phyloP scores from a whole-genome alignment of 2,329 filamentous ascomycete genomes.

The Pseudogymnoascus sp. region DNA sequence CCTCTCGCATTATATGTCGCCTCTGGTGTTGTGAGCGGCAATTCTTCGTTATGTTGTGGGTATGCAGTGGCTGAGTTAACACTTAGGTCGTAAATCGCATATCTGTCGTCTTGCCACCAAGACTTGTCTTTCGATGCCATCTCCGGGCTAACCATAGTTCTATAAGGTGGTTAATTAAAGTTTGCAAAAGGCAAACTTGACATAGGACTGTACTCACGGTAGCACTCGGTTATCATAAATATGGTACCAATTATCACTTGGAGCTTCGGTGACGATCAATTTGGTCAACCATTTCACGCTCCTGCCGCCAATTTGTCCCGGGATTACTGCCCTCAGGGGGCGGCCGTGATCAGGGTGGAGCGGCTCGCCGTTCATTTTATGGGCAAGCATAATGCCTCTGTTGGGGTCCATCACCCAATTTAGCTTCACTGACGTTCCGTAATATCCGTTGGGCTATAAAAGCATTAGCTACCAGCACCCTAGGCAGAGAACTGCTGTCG shows the following conservation, averaged over 20 bases:
- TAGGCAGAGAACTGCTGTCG: too few relatives aligned
- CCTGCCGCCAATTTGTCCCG: conserved; percentile 82
- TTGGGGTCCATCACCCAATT: conserved; percentile 83
- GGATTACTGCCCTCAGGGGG: conserved; percentile 73
- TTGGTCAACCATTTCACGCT: conserved; percentile 90
- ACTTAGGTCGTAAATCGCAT: conserved; percentile 87
- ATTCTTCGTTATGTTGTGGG: conserved; percentile 66
- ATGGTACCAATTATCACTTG: conserved; percentile 92
- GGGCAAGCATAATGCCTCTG: conserved; percentile 74
- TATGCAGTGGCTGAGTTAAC: conserved; percentile 76
- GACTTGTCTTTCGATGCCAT: conserved; percentile 63
- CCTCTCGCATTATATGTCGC: conserved; percentile 59
- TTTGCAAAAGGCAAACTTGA: too few relatives aligned
- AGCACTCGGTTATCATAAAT: conserved; percentile 88
- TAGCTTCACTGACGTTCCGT: conserved; percentile 79
- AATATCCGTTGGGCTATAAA: conserved; percentile 64
- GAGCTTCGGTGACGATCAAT: conserved; percentile 66
- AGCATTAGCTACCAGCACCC: neutral
- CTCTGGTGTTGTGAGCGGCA: conserved; percentile 41
- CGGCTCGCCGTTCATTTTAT: conserved; percentile 82
- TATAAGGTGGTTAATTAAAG: neutral
- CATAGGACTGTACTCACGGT: conserved; percentile 33
- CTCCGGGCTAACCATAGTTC: conserved; percentile 73
- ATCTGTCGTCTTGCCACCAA: conserved; percentile 82
- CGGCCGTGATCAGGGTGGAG: conserved; percentile 79